These are phyloP conservation scores for Boechera retrofracta DNA, from an alignment of 345 rosid species.

Conservation along the genomic window DNA sequence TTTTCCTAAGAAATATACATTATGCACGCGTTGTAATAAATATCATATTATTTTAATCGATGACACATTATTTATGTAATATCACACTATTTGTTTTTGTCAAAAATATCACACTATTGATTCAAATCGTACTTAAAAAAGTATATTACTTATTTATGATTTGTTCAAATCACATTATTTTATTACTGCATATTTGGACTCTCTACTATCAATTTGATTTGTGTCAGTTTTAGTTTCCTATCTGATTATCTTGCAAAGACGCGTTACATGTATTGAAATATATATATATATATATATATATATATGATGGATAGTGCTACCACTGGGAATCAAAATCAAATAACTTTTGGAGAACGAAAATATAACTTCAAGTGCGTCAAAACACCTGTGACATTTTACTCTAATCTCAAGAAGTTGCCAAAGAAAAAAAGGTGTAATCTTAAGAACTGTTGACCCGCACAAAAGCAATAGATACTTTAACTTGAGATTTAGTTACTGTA, in stretches of 20 bases:
- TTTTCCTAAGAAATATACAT: background rate
- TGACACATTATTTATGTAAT: background rate
- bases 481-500: constrained; percentile 5
- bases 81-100: background rate
- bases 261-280: background rate
- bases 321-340: background rate
- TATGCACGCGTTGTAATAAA: background rate
- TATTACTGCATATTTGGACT: too few species aligned
- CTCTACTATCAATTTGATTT: too few species aligned
- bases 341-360: background rate
- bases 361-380: background rate
- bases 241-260: background rate
- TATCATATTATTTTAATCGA: background rate
- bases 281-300: background rate
- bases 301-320: background rate
- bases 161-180: too few species aligned
- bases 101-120: too few species aligned
- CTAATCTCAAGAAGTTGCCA: background rate
- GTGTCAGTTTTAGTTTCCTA: background rate
- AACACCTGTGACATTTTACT: constrained; percentile 8
- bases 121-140: background rate
- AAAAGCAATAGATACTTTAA: background rate
- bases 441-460: background rate
- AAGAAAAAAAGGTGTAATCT: background rate
- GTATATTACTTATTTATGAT: background rate